Base-by-base conservation (phyloP, 768 basidiomycete genomes). In the Suillus bovinus region DNA sequence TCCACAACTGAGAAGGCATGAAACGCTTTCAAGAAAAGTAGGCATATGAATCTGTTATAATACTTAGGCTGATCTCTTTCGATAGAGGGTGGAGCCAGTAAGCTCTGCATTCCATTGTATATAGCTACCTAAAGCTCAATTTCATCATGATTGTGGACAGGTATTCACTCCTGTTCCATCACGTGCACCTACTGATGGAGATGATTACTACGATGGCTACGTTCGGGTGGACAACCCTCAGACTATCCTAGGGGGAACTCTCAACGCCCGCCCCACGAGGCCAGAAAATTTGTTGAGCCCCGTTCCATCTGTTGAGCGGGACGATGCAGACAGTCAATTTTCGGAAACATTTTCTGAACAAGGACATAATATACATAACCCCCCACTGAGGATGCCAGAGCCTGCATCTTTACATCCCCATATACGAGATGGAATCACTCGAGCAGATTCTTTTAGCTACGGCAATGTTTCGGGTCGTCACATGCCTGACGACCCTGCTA, bases 81-180 rank as follows among this genome's bases (percentile, higher is more conserved):
- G 13, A n/a, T 61, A 74, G 73, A 69, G 75, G 61, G 70, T 67
- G 47, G 71, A 76, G 36, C 73, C 75, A 29, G 73, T 74, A 58
- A 72, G 73, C 42, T 57, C 22, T 33, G 38, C 36, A 44, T 34
- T 63, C 33, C 52, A 56, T 42, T 29, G 10, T 29, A 24, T 29
- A 24, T 38, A 17, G 27, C 36, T 42, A 49, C 47, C 14, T 52
- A 52, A 59, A 27, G 36, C 61, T 64, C 65, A 58, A 69, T 52
- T 42, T 31, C 24, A n/a, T 24, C 20, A 27, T 62, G 34, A n/a
- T 24, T 22, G 31, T 62, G 34, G 49, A 53, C 39, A 74, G 73
- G 17, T 76, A 55, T 74, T 74, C 60, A 74, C 73, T 27, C 73
- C 73, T 27, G 54, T 74, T 27, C 73, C 75, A 27, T 74, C 73